A percentile compares a stretch with the other conserved stretches of the same genome.
Conservation (phyloP, 1,284 basidiomycete genomes). For the Melampsora abietis-canadensis region DNA sequence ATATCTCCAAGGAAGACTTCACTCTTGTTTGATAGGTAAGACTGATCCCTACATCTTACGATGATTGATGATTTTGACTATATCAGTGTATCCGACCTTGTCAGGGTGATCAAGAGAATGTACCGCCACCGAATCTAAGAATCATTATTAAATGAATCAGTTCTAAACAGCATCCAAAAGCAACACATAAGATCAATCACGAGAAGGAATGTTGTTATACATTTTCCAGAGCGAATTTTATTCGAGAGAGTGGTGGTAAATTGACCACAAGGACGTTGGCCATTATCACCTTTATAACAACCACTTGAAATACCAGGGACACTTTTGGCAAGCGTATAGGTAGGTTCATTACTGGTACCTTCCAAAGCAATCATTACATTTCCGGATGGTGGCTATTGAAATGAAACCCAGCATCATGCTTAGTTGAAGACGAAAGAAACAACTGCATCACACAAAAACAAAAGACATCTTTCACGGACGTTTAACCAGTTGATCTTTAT, state of each 20-base stretch:
- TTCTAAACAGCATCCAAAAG: not conserved
- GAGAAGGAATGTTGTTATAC: not conserved
- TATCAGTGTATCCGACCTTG: constrained; percentile 29
- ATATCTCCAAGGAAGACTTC: too few species aligned
- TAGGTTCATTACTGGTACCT: not conserved
- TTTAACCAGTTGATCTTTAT: constrained; percentile 39
- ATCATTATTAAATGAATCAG: not conserved
- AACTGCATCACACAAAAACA: not conserved
- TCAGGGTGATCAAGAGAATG: constrained; percentile 12
- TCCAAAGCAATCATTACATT: constrained; percentile 26
- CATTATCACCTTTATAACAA: constrained; percentile 32
- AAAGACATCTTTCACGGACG: not conserved
- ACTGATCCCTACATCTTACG: not conserved
- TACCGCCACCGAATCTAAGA: constrained; percentile 25
- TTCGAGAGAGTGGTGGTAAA: constrained; percentile 6
- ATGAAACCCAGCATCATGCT: not conserved
- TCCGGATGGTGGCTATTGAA: constrained; percentile 10
- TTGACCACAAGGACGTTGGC: constrained; percentile 25
- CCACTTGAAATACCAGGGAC: constrained; percentile 17
- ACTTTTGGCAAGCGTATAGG: constrained; percentile 9
- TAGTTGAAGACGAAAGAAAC: not conserved
- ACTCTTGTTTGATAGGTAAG: too few species aligned
- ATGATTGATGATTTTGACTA: constrained; percentile 6
- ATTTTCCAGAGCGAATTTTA: constrained; percentile 20
- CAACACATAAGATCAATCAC: not conserved